Base-by-base conservation (phyloP, 2,329 filamentous ascomycete genomes). In the Penicillium sp. region DNA sequence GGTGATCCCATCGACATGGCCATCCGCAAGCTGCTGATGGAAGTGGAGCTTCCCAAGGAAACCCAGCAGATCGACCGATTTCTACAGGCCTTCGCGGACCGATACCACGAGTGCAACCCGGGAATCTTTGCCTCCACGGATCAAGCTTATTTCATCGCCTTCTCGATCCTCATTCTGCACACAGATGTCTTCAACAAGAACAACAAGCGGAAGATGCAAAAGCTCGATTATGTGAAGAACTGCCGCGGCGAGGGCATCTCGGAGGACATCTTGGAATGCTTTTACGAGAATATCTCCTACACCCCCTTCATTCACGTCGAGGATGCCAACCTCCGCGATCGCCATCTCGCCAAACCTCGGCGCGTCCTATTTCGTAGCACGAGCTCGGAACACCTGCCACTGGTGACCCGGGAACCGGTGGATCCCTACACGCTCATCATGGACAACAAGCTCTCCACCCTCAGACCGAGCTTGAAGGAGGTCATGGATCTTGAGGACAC, bases 121-220 rank as follows among this genome's bases (percentile, higher is more conserved):
- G 91, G 93, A 35, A 94, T 98, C 51, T 98, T 95, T 69, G 80
- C 86, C 25, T 85, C 84, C 32, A 83, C 90, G 43, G 93, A 97
- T 62, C 89, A 96, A 70, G 90, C 93, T n/a, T 96, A 97, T 67
- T 95, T 97, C 62, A 91, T 97, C 55, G 90, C 91, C 12, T 98
- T 98, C 65, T 97, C 91, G 2, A 83, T 98, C 48, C 80, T 98
- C 50, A 96, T 98, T 58, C 76, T 98, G 32, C 93, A 98, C 61
- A 97, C 93, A 0, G 93, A 98, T 65, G 88, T 95, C n/a, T 97
- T 97, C 81, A 98, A 98, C 76, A 95, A 95, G 71, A 98, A 97
- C 74, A 97, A 97, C 73, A 97, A 97, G 73, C 82, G 93, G 68
- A 98, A 98, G 71, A 98, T 98, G 93, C 90, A 95, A 64, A 94